These are phyloP conservation scores for Sugiyamaella xylanicola DNA, from an alignment of 1,139 yeast species.

Conservation along the genomic window DNA sequence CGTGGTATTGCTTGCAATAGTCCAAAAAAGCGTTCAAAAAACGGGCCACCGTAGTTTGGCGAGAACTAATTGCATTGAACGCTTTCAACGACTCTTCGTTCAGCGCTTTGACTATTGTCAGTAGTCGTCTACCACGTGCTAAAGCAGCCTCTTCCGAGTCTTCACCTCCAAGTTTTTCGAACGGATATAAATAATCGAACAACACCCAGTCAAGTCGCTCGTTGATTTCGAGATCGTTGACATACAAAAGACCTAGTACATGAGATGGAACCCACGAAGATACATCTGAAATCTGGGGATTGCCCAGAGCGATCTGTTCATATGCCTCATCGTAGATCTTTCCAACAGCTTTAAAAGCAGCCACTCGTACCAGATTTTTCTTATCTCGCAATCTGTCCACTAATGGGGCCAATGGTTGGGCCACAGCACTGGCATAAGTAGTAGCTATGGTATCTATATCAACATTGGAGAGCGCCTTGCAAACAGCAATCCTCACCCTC, in stretches of 20 bases:
- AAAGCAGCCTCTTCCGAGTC: slow-evolving; percentile 3
- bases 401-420: slow-evolving; percentile 45
- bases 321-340: slow-evolving; percentile 50
- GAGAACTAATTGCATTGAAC: slow-evolving; percentile 64
- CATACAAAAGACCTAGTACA: slow-evolving; percentile 67
- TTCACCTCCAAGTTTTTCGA: slow-evolving; percentile 30
- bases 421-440: slow-evolving; percentile 30
- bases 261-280: slow-evolving; percentile 65
- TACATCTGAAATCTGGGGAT: slow-evolving; percentile 21
- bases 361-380: slow-evolving; percentile 63
- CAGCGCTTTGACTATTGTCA: slow-evolving; percentile 52
- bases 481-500: slow-evolving; percentile 65
- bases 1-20: slow-evolving; percentile 27
- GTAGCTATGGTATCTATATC: slow-evolving; percentile 44
- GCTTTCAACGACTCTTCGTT: slow-evolving; percentile 64
- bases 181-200: slow-evolving; percentile 63
- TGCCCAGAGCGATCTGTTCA: slow-evolving; percentile 11
- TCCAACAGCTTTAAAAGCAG: slow-evolving; percentile 60
- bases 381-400: slow-evolving; percentile 62
- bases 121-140: slow-evolving; percentile 56
- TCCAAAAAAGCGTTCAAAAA: slow-evolving; percentile 45
- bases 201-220: slow-evolving; percentile 65
- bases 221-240: slow-evolving; percentile 70
- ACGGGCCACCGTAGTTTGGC: slow-evolving; percentile 52
- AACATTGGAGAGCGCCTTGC: slow-evolving; percentile 45